Evolutionary conservation across 208 protist species (phyloP).

Genomic region (Naegleria fowleri): DNA sequence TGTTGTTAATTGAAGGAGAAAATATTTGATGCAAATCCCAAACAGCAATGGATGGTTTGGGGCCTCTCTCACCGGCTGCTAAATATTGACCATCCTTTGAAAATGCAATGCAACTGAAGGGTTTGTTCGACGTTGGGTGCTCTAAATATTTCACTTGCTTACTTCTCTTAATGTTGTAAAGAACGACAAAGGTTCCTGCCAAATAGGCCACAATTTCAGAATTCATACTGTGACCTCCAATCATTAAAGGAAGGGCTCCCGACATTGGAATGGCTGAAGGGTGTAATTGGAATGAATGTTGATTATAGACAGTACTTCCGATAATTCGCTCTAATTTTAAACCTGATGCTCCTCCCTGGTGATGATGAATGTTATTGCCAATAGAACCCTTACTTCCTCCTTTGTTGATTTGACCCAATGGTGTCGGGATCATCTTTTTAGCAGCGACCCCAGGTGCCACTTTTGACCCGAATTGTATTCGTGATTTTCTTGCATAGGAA

Average conservation of each 20-base stretch:
- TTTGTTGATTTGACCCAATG: too few species aligned
- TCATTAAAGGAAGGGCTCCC: background rate
- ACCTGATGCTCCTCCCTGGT: constrained; percentile 72
- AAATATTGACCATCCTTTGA: constrained; percentile 39
- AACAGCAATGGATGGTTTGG: constrained; percentile 30
- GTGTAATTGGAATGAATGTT: background rate
- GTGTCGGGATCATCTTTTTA: too few species aligned
- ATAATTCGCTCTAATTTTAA: constrained; percentile 22
- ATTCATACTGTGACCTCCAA: background rate
- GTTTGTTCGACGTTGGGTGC: background rate
- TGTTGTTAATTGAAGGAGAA: constrained; percentile 40
- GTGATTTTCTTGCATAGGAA: too few species aligned
- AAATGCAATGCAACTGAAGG: constrained; percentile 22
- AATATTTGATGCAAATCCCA: constrained; percentile 36
- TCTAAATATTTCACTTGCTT: constrained; percentile 36
- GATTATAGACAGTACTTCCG: background rate
- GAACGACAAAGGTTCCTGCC: constrained; percentile 41
- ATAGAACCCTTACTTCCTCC: too few species aligned
- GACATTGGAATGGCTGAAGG: background rate
- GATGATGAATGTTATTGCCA: constrained; percentile 88
- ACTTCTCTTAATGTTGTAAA: constrained; percentile 38
- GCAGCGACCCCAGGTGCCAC: too few species aligned
- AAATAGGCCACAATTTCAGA: constrained; percentile 39
- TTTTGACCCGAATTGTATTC: too few species aligned
- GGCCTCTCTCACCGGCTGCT: constrained; percentile 36